A percentile compares a stretch with the other conserved stretches of the same genome.
Conservation (phyloP, 2,329 filamentous ascomycete genomes). For the Huntiella decipiens region DNA sequence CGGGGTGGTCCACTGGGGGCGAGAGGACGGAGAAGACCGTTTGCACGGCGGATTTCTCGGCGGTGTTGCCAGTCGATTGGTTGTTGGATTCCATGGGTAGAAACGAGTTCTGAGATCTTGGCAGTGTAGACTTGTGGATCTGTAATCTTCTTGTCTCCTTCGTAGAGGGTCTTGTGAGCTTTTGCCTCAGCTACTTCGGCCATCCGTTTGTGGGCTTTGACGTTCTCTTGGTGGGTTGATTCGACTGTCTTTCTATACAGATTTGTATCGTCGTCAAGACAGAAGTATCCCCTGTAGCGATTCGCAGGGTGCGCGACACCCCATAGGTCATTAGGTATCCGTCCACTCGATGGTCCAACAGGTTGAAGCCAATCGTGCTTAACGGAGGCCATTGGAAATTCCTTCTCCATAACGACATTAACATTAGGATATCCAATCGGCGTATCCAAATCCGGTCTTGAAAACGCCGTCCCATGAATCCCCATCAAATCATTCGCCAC, state of each 20-base stretch:
- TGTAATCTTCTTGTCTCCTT: too few relatives aligned
- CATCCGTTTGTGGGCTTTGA: neutral
- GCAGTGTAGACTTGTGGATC: neutral
- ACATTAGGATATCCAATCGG: conserved; percentile 1
- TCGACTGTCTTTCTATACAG: neutral
- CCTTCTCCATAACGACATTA: too few relatives aligned
- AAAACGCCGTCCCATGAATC: conserved; percentile 3
- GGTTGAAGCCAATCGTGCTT: too few relatives aligned
- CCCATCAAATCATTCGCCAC: conserved; percentile 2
- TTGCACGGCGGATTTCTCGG: neutral
- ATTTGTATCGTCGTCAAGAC: neutral
- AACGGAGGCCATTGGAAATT: too few relatives aligned
- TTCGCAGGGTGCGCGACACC: too few relatives aligned
- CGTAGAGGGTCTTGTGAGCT: too few relatives aligned
- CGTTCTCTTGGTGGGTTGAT: neutral
- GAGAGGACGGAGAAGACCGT: conserved; percentile 2
- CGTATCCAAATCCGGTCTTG: neutral
- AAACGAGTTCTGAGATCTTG: neutral
- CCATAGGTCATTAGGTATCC: too few relatives aligned
- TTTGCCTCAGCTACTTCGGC: neutral
- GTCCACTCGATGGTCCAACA: too few relatives aligned
- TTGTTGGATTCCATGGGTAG: neutral
- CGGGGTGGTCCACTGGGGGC: conserved; percentile 1
- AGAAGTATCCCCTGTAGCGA: neutral
- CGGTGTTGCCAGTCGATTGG: conserved; percentile 1